phyloP scores from a whole-genome alignment of 805 yeast genomes.

The Metschnikowia orientalis region DNA sequence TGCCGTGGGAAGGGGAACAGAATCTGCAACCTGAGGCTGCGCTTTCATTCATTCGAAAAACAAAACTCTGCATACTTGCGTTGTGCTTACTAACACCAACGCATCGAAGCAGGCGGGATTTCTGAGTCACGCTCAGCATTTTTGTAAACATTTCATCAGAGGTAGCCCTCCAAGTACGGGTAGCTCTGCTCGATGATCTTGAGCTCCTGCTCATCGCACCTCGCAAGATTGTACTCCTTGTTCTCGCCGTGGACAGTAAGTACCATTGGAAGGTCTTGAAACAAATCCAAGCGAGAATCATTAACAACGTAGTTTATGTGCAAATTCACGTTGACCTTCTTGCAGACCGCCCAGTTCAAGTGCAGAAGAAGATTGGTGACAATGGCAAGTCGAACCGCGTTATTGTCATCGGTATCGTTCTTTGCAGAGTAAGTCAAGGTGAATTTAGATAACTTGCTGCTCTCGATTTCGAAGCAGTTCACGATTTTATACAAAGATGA shows the following conservation, averaged over 20 bases:
- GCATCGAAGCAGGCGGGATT: too few species aligned
- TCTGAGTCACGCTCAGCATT: not conserved
- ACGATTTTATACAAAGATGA: conserved; percentile 8
- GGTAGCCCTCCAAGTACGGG: conserved; percentile 10
- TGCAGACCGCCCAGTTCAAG: conserved; percentile 14
- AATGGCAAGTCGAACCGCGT: conserved; percentile 13
- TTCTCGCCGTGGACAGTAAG: conserved; percentile 9
- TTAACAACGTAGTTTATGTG: conserved; percentile 10
- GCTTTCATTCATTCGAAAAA: too few species aligned
- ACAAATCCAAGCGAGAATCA: conserved; percentile 12
- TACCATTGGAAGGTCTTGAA: conserved; percentile 14
- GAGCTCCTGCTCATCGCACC: conserved; percentile 6
- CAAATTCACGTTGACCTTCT: conserved; percentile 8
- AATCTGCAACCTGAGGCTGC: too few species aligned
- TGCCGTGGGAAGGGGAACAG: too few species aligned
- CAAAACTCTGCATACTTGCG: too few species aligned
- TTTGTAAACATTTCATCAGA: not conserved
- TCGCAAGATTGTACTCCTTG: not conserved
- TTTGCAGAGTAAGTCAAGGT: conserved; percentile 13
- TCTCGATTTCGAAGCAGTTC: conserved; percentile 6
- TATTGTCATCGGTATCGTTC: conserved; percentile 9
- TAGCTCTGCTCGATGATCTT: conserved; percentile 10
- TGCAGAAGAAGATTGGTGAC: conserved; percentile 12
- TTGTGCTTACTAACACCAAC: too few species aligned
- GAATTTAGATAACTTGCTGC: conserved; percentile 6